Evolutionary conservation across 805 yeast genomes (phyloP).

Genomic region (Candida tammaniensis): DNA sequence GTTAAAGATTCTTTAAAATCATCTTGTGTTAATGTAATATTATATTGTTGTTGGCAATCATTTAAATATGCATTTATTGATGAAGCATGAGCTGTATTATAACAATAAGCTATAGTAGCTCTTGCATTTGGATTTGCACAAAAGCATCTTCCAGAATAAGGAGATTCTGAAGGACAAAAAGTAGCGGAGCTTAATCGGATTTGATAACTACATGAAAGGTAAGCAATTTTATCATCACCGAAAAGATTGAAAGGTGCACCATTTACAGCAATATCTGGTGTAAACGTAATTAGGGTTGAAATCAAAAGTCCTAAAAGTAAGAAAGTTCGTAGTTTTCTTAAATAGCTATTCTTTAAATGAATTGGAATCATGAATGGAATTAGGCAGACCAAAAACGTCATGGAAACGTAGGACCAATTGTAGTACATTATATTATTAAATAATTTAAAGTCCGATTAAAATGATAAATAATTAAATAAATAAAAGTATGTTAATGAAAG

Average conservation of each 20-base stretch:
- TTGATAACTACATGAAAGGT: conserved; percentile 28
- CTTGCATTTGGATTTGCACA: conserved; percentile 31
- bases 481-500: too few species aligned
- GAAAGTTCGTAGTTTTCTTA: conserved; percentile 19
- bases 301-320: conserved; percentile 13
- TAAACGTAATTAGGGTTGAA: conserved; percentile 27
- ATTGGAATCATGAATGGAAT: conserved; percentile 33
- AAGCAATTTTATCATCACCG: conserved; percentile 28
- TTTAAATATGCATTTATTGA: conserved; percentile 23
- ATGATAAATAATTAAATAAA: too few species aligned
- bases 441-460: too few species aligned
- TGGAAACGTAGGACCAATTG: conserved; percentile 15
- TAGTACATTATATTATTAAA: conserved; percentile 19
- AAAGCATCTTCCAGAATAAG: conserved; percentile 16
- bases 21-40: conserved; percentile 18
- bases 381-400: conserved; percentile 13
- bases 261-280: conserved; percentile 32
- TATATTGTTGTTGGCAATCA: conserved; percentile 22
- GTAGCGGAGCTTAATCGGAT: conserved; percentile 14
- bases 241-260: conserved; percentile 33
- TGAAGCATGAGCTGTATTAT: conserved; percentile 20
- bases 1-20: conserved; percentile 20
- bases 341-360: conserved; percentile 47
- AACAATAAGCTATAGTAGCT: conserved; percentile 38
- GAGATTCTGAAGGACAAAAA: conserved; percentile 21